Conservation (phyloP, 2,329 filamentous ascomycete genomes). For the Aspergillus persii region DNA sequence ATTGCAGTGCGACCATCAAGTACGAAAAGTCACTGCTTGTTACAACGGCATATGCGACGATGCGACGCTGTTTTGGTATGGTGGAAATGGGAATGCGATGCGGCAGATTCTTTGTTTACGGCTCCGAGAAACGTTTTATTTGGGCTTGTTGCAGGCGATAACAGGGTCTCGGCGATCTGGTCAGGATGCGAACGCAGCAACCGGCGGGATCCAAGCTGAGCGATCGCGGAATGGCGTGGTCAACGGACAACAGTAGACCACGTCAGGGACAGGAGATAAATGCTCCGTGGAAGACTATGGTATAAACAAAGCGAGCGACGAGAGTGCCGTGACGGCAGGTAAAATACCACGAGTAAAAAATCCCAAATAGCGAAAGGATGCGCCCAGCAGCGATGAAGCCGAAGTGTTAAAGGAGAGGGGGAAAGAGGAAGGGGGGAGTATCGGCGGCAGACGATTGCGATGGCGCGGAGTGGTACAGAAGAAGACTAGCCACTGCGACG, state of each 20-base stretch:
- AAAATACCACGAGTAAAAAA: neutral
- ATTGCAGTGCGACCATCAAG: neutral
- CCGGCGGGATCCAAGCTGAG: neutral
- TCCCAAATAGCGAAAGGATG: neutral
- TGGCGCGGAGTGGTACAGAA: neutral
- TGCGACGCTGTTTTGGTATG: neutral
- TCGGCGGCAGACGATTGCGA: conserved; percentile 1
- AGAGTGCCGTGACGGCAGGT: neutral
- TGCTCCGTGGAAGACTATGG: neutral
- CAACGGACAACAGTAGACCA: neutral
- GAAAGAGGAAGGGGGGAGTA: neutral
- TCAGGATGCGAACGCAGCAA: neutral
- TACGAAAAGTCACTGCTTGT: neutral
- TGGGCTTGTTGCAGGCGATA: neutral
- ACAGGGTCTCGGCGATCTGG: neutral
- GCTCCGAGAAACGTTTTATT: neutral
- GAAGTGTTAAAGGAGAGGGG: neutral
- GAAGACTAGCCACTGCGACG: too few relatives aligned
- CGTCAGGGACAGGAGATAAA: neutral
- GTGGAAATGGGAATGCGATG: neutral
- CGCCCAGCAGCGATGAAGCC: neutral
- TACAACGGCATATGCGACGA: neutral
- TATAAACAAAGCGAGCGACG: conserved; percentile 6
- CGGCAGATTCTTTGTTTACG: neutral
- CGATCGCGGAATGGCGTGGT: conserved; percentile 1